phyloP scores from a whole-genome alignment of 2,329 filamentous ascomycete genomes.

The Fusarium sp. region DNA sequence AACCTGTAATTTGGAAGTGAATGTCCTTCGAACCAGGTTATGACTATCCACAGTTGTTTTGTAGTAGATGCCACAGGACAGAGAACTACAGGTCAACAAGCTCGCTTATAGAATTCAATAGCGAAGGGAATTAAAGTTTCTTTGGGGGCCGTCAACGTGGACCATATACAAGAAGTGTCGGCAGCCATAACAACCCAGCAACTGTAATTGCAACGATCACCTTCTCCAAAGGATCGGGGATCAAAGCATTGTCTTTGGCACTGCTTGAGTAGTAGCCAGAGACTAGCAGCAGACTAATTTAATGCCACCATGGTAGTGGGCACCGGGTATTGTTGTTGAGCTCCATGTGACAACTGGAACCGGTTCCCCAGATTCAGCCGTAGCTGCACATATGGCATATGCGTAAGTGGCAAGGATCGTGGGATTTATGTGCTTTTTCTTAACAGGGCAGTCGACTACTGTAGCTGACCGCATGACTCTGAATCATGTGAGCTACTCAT shows the following conservation, averaged over 20 bases:
- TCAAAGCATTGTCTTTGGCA: conserved; percentile 21
- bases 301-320: conserved; percentile 6
- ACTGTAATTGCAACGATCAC: neutral
- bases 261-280: conserved; percentile 24
- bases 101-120: neutral
- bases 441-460: conserved; percentile 4
- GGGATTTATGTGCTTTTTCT: conserved; percentile 3
- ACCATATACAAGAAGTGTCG: neutral
- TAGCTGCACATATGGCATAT: neutral
- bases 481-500: conserved; percentile 29
- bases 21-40: conserved; percentile 15
- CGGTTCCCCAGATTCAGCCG: neutral
- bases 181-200: neutral
- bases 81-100: neutral
- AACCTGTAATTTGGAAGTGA: conserved; percentile 1
- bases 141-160: neutral
- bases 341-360: accelerated
- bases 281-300: conserved; percentile 24
- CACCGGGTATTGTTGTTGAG: neutral
- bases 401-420: conserved; percentile 15
- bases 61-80: neutral
- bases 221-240: conserved; percentile 9
- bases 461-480: conserved; percentile 34
- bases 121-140: neutral
- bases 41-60: neutral